Evolutionary conservation across 441 rosid species (phyloP), one percentile per base, ranked within the genome.

Genomic region (Populus tomentosa): DNA sequence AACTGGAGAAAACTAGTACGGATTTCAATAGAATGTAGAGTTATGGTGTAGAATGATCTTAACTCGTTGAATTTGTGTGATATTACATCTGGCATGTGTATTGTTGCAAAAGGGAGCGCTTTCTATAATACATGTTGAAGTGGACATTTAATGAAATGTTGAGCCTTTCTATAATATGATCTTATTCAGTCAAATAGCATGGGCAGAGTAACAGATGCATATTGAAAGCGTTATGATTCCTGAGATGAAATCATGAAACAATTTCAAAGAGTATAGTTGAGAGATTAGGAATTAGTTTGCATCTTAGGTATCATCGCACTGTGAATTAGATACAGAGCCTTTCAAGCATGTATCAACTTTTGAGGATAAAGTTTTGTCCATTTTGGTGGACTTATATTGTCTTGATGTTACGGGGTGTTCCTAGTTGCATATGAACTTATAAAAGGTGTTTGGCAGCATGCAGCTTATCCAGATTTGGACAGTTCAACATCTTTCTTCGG

Each of bases 391-490:
- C 72, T 73, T 65, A 28, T 9, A 67, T 36, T 53, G 36, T 70
- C 32, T 20, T 36, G 10, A n/a, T 69, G 68, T 26, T 75, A 65
- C n/a, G 28, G 16, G 24, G 4, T 63, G 61, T 73, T 36, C 10
- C 13, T 14, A 20, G 35, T 75, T 30, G n/a, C 64, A 78, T 74
- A 7, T 62, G 75, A 80, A 76, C 73, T 78, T 74, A 13, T 75
- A 65, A 83, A 70, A 81, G 78, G 70, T 78, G 69, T 75, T 76
- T 65, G 74, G 50, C 83, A 93, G 98, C 97, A 95, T 86, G 93
- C 98, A 73, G 98, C 98, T 72, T 85, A 83, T 84, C 94, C 95
- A 85, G 88, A 92, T 81, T 81, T 93, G 79, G 99, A 93, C 86
- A 84, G 83, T 80, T 88, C 87, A 66, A 89, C 97, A 50, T 90